Evolutionary conservation across 768 basidiomycete genomes (phyloP), one percentile per base, ranked within the genome.

Genomic region (Pleurotus giganteus): DNA sequence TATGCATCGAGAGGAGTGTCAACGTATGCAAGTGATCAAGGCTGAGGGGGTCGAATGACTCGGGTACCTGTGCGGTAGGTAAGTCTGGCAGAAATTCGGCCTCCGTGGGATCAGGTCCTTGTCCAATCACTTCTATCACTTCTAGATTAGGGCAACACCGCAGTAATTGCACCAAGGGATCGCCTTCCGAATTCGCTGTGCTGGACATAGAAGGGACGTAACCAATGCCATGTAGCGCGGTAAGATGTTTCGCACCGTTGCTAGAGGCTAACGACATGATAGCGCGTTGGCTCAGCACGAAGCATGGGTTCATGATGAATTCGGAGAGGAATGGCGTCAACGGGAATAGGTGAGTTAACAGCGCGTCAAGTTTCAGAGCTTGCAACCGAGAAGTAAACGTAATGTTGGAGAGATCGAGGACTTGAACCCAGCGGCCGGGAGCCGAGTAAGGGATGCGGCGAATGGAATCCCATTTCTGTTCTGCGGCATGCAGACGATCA

Each of bases 391-490:
- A 71, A 43, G 63, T 64, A 60, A 72, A 74, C 41, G 66, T 60
- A 29, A 90, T 60, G 19, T 70, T 67, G 4, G 89, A 85, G 4
- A 97, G 71, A 67, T 96, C 88, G 21, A 97, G 74, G 8, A 66
- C 68, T 56, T 85, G 87, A 1, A 96, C 83, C 88, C 91, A 95
- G 65, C 94, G 79, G 26, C 94, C 94, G 1, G 94, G 94, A 0
- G 88, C 80, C 3, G 92, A 94, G 63, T 88, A 89, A 0, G 90
- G 90, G 60, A 90, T 92, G 47, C 94, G 81, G 49, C 90, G 83
- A 54, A 96, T 84, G 41, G 91, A 89, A 62, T 94, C 91, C 94
- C 94, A 96, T 63, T 79, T 81, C 60, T 82, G 77, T 58, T 96
- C 93, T 5, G 86, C 85, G 27, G 65, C 61, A 56, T 76, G 71